Conservation (phyloP, 2,329 filamentous ascomycete genomes). For the Talaromyces amestolkiae region DNA sequence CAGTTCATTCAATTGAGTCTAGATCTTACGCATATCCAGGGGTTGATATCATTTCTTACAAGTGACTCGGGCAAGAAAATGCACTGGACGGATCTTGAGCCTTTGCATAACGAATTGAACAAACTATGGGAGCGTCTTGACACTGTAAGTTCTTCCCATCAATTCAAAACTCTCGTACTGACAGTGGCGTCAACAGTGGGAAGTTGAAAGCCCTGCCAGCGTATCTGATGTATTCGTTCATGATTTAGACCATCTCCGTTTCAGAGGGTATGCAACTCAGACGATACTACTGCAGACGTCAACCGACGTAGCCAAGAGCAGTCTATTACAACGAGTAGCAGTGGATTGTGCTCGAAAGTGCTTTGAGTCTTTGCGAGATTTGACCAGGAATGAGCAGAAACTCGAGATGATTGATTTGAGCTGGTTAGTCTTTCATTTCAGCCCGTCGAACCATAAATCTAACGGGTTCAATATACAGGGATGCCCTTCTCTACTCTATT, state of each 20-base stretch:
- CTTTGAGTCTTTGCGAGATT: not conserved
- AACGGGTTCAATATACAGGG: not conserved
- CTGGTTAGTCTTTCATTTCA: not conserved
- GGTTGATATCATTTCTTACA: not conserved
- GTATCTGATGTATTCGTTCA: not conserved
- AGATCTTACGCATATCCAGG: constrained; percentile 8
- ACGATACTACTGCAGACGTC: not conserved
- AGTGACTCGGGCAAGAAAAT: not conserved
- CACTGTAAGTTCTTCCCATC: not conserved
- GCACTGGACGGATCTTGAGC: not conserved
- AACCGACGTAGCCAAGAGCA: constrained; percentile 4
- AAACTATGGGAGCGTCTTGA: not conserved
- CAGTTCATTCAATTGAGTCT: not conserved
- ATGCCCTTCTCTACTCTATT: not conserved
- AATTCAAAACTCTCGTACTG: not conserved
- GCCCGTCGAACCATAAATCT: too few relatives aligned
- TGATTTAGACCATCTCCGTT: not conserved
- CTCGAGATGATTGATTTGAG: not conserved
- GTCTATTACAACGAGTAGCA: not conserved
- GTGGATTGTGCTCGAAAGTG: constrained; percentile 7
- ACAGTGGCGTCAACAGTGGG: not conserved
- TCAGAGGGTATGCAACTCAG: constrained; percentile 3
- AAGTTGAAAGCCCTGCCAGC: not conserved
- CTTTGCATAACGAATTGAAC: not conserved
- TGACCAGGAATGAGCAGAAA: not conserved